Evolutionary conservation across 139 green algal genomes (phyloP).

Genomic region (Micractinium sp.): DNA sequence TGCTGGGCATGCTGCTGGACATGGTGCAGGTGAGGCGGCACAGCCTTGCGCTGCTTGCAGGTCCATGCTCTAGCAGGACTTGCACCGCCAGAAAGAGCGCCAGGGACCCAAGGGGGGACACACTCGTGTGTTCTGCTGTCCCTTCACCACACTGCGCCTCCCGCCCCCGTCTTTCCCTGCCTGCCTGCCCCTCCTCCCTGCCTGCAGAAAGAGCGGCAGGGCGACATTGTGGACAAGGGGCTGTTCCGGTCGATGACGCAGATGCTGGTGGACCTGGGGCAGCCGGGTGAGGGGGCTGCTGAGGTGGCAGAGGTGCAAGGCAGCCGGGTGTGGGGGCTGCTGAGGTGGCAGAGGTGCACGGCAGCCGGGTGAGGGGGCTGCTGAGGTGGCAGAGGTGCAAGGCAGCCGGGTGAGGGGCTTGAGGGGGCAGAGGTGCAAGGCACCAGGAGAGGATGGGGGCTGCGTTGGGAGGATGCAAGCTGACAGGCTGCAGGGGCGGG

Average conservation of each 20-base stretch:
- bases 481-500: too few species aligned
- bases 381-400: background rate
- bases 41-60: background rate
- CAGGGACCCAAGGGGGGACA: too few species aligned
- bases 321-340: constrained; percentile 17
- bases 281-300: constrained; percentile 11
- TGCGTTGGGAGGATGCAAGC: too few species aligned
- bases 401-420: too few species aligned
- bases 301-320: background rate
- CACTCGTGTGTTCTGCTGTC: too few species aligned
- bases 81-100: too few species aligned
- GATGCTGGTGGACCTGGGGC: constrained; percentile 93
- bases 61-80: background rate
- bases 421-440: too few species aligned
- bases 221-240: constrained; percentile 85
- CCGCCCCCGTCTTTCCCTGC: background rate
- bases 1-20: constrained; percentile 81
- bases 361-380: constrained; percentile 23
- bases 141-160: background rate
- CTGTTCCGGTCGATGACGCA: constrained; percentile 84
- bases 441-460: too few species aligned
- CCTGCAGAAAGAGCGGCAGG: constrained; percentile 75
- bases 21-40: constrained; percentile 47
- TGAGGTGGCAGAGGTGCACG: too few species aligned
- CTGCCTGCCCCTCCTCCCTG: background rate